Evolutionary conservation across 306 rosid genomes (phyloP), one percentile per base, ranked within the genome.

Genomic region (Vicia sativa): DNA sequence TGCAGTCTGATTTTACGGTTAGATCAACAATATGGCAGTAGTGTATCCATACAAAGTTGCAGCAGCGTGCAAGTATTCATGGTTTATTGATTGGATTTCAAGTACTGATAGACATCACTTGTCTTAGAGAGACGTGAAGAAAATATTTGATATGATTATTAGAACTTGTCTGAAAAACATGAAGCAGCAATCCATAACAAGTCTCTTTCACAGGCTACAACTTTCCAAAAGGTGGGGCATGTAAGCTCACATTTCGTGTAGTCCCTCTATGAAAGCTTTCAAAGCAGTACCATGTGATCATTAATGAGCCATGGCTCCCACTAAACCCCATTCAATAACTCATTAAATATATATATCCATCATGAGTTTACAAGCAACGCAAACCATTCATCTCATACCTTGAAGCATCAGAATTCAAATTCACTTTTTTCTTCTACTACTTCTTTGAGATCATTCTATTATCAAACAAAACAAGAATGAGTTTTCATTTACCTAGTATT

Each of bases 401-500:
- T 18, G 0, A 11, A 68, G n/a, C 15, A 61, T 35, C 42, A 46
- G 3, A 46, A 23, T 15, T 34, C 39, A 63, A 54, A 46, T 26
- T 21, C 49, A 21, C 35, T 50, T 3, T 7, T 48, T 21, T 59
- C 35, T 60, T 49, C 62, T 54, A 53, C 12, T 14, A 21, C 56
- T 64, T n/a, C n/a, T n/a, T 67, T 60, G 6, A 67, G 55, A 44
- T 62, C 34, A 68, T 14, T 62, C 42, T 23, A 10, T 29, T 2
- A 16, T 12, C 13, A 35, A 78, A 62, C 46, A 48, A 50, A 18
- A 53, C 18, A 11, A 11, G 12, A 68, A 75, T 70, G 83, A 77
- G 70, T 48, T 48, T 80, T 49, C 81, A 26, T 14, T 75, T 75
- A 48, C 76, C 78, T 16, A 69, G 56, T 44, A 61, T 71, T 4